These are phyloP conservation scores for Acephala macrosclerotiorum DNA, from an alignment of 2,329 filamentous ascomycete genomes.

Conservation along the genomic window DNA sequence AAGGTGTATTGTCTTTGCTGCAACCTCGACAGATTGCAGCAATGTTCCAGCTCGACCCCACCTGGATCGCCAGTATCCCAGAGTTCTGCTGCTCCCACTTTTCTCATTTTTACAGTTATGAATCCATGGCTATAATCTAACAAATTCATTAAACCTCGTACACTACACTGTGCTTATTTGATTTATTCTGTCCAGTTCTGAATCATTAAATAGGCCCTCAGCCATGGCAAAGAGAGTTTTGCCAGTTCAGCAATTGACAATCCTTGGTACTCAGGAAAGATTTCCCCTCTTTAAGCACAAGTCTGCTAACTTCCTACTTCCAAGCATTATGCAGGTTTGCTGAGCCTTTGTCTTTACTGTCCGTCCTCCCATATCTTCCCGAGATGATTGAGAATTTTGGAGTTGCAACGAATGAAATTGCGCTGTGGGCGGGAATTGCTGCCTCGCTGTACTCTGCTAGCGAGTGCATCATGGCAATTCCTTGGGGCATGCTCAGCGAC, in stretches of 20 bases:
- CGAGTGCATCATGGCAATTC: conserved; percentile 3
- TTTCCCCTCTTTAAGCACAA: background rate
- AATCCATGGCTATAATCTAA: too few relatives aligned
- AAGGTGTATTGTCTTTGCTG: too few relatives aligned
- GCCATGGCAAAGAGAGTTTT: conserved; percentile 2
- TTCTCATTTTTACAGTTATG: too few relatives aligned
- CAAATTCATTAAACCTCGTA: too few relatives aligned
- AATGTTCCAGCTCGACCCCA: too few relatives aligned
- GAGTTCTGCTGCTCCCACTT: too few relatives aligned
- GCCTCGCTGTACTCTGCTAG: conserved; percentile 2
- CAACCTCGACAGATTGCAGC: too few relatives aligned
- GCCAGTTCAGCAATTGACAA: conserved; percentile 9
- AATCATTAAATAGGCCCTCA: too few relatives aligned
- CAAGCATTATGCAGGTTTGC: conserved; percentile 10
- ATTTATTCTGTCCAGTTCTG: too few relatives aligned
- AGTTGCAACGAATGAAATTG: conserved; percentile 3
- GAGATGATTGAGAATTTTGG: conserved; percentile 14
- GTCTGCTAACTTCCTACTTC: background rate
- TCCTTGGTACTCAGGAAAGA: background rate
- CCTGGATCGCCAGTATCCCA: too few relatives aligned
- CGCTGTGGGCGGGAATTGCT: background rate
- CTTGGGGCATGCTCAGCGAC: conserved; percentile 5
- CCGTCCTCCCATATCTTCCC: conserved; percentile 3
- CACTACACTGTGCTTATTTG: too few relatives aligned
- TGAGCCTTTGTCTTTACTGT: conserved; percentile 1